phyloP scores from a whole-genome alignment of 352 stramenopile species.

The Stephanocyclus meneghinianus region DNA sequence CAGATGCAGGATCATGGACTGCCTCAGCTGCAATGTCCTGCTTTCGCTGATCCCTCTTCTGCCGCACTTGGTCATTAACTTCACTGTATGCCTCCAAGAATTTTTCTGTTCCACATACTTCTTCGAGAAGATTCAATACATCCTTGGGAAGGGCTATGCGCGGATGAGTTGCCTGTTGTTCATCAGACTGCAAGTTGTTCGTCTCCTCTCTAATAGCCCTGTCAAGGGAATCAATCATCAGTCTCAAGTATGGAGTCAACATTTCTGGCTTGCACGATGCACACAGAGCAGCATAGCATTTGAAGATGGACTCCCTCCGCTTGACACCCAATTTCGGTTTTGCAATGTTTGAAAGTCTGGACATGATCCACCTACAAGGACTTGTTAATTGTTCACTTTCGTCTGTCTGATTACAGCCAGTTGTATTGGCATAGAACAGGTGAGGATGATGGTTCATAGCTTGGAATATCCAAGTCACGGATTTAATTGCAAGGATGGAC shows the following conservation, averaged over 20 bases:
- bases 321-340: constrained; percentile 68
- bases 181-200: constrained; percentile 52
- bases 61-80: constrained; percentile 71
- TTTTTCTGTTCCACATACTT: constrained; percentile 63
- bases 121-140: constrained; percentile 80
- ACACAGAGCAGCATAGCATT: constrained; percentile 81
- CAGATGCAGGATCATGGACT: constrained; percentile 67
- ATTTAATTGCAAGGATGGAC: constrained; percentile 69
- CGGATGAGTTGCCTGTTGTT: constrained; percentile 33
- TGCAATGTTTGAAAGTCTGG: constrained; percentile 78
- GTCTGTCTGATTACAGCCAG: constrained; percentile 17
- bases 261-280: constrained; percentile 51
- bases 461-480: constrained; percentile 67
- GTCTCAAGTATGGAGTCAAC: constrained; percentile 68
- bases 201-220: constrained; percentile 72
- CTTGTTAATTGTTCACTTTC: constrained; percentile 48
- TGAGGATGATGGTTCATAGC: constrained; percentile 66
- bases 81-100: constrained; percentile 75
- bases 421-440: constrained; percentile 61
- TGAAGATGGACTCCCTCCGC: constrained; percentile 79
- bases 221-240: constrained; percentile 82
- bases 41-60: constrained; percentile 79
- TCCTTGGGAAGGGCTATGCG: constrained; percentile 66
- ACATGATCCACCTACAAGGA: constrained; percentile 75
- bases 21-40: constrained; percentile 68